phyloP scores from a whole-genome alignment of 352 stramenopile genomes.

The Albugo candida region DNA sequence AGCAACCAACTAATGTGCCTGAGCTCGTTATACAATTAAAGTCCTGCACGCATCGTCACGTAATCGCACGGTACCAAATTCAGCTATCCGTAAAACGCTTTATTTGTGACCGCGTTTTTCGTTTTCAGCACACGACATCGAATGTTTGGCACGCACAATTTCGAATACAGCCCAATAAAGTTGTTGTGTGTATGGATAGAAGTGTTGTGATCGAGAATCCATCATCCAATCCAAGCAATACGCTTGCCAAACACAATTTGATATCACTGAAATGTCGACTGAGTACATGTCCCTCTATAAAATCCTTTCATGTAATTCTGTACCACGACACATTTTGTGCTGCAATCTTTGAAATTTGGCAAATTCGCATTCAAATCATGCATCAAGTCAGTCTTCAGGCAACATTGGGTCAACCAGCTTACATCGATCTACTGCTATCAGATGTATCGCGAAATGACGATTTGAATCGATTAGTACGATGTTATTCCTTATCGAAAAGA shows the following conservation, averaged over 20 bases:
- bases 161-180: constrained; percentile 11
- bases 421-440: constrained; percentile 37
- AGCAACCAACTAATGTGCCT: constrained; percentile 17
- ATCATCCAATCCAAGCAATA: constrained; percentile 2
- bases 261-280: constrained; percentile 80
- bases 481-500: constrained; percentile 13
- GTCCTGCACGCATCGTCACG: constrained; percentile 78
- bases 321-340: constrained; percentile 79
- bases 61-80: constrained; percentile 77
- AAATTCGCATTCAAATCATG: constrained; percentile 34
- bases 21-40: constrained; percentile 35
- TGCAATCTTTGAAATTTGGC: constrained; percentile 63
- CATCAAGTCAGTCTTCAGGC: constrained; percentile 54
- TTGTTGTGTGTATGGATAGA: constrained; percentile 47
- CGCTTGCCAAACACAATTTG: constrained; percentile 13
- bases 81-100: constrained; percentile 55
- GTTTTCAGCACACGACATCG: constrained; percentile 30
- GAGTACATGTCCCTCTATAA: constrained; percentile 59
- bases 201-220: constrained; percentile 31
- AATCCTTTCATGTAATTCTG: constrained; percentile 81
- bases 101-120: constrained; percentile 64
- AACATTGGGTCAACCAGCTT: constrained; percentile 60
- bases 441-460: constrained; percentile 70
- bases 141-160: constrained; percentile 11
- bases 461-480: constrained; percentile 19